phyloP scores from a whole-genome alignment of 345 rosid species.

The Schrenkiella parvula region DNA sequence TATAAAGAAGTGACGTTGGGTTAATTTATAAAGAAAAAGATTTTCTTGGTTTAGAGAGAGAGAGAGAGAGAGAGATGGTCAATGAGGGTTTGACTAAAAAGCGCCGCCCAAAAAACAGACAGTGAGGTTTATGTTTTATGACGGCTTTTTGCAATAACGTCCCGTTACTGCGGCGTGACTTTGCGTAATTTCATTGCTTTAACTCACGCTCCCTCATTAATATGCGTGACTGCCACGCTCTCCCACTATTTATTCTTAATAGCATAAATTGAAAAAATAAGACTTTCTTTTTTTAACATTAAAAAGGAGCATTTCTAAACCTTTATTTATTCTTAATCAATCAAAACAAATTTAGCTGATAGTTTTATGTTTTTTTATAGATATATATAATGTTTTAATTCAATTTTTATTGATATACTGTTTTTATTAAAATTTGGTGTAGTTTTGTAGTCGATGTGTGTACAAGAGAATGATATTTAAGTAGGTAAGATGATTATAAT shows the following conservation, averaged over 20 bases:
- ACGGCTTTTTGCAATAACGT: slow-evolving; percentile 37
- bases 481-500: too few species aligned
- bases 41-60: not conserved
- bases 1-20: not conserved
- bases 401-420: too few species aligned
- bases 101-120: slow-evolving; percentile 34
- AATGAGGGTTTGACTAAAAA: slow-evolving; percentile 34
- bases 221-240: slow-evolving; percentile 19
- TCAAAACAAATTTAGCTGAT: too few species aligned
- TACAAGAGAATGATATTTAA: too few species aligned
- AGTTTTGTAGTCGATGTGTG: too few species aligned
- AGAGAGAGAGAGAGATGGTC: slow-evolving; percentile 23
- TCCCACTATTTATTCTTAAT: not conserved
- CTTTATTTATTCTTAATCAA: too few species aligned
- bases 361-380: too few species aligned
- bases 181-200: slow-evolving; percentile 24
- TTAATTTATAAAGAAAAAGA: slow-evolving; percentile 8
- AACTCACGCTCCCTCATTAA: slow-evolving; percentile 16
- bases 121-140: slow-evolving; percentile 22
- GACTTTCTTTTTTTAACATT: not conserved
- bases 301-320: not conserved
- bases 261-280: not conserved
- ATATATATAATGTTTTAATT: too few species aligned
- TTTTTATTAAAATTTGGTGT: too few species aligned
- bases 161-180: slow-evolving; percentile 39